These are phyloP conservation scores for Gossypium gossypioides DNA, from an alignment of 441 rosid genomes.

Conservation along the genomic window DNA sequence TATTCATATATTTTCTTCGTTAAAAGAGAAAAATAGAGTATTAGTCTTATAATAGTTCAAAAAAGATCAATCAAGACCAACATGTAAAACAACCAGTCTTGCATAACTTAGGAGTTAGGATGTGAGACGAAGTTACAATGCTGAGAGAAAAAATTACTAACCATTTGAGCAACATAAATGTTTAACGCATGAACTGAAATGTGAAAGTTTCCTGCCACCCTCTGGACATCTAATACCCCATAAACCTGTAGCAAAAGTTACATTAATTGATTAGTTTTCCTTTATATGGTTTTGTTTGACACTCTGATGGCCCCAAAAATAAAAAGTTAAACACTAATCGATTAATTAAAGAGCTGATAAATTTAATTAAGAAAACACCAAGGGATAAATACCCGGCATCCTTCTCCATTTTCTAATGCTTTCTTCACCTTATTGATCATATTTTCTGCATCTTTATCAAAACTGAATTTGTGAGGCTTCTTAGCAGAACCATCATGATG, in stretches of 20 bases:
- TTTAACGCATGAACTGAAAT: constrained; percentile 90
- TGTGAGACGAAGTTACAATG: not conserved
- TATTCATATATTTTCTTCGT: not conserved
- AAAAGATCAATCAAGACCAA: not conserved
- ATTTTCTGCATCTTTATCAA: constrained; percentile 73
- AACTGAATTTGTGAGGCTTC: constrained; percentile 42
- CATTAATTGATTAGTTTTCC: constrained; percentile 11
- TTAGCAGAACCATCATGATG: constrained; percentile 47
- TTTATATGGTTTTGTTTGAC: not conserved
- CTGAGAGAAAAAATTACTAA: constrained; percentile 20
- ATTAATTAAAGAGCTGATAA: not conserved
- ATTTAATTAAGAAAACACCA: constrained; percentile 9
- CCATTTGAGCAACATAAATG: constrained; percentile 92
- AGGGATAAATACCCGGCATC: constrained; percentile 63
- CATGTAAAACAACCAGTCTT: not conserved
- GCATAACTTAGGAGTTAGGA: not conserved
- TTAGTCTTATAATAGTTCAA: not conserved
- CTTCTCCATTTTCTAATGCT: constrained; percentile 79
- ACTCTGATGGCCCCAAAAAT: not conserved
- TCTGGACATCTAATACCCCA: constrained; percentile 88
- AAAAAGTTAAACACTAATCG: not conserved
- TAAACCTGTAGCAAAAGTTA: constrained; percentile 50
- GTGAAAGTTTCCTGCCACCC: constrained; percentile 98
- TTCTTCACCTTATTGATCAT: constrained; percentile 86
- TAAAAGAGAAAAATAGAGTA: not conserved